Evolutionary conservation across 176 grass and related monocot species (phyloP), one percentile per base, ranked within the genome.

Genomic region (Oryza meridionalis): DNA sequence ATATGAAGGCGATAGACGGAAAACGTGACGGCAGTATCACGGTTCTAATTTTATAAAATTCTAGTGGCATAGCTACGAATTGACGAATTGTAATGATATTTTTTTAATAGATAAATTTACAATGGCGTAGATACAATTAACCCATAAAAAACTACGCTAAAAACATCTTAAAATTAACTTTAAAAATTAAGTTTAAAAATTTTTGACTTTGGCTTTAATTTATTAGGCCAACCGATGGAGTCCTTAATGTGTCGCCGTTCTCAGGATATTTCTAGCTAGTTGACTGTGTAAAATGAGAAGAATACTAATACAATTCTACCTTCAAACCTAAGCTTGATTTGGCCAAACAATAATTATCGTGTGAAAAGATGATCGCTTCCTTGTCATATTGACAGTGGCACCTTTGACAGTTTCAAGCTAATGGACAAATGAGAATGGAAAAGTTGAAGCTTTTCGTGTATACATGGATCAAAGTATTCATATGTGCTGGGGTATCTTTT

Each of bases 391-490:
- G 21, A 14, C 51, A 27, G 7, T 21, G 55, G 35, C 11, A 42
- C 4, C 45, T 71, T 70, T 70, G n/a, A 53, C 77, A 51, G 45
- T 85, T 89, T 47, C 77, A 49, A 70, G 51, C 13, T 75, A 67
- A 24, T 62, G 16, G 29, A 71, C 64, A 85, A 81, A 89, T 70
- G 16, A 29, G 0, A 9, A 31, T 6, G 7, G 22, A 47, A 70
- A 79, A 85, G 31, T 37, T 4, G 62, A 69, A 47, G 17, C 46
- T 47, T 69, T 74, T 11, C 45, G 75, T 73, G 81, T 33, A 19
- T 27, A 66, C 53, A 83, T 65, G 50, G 51, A 25, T 19, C 21
- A 51, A 77, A 73, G n/a, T 19, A 32, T 66, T 5, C 21, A 61
- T 62, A 24, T 22, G 17, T 22, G 21, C 58, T 61, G 7, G n/a